Evolutionary conservation across 1,139 yeast genomes (phyloP).

Genomic region (Pichia sp.): DNA sequence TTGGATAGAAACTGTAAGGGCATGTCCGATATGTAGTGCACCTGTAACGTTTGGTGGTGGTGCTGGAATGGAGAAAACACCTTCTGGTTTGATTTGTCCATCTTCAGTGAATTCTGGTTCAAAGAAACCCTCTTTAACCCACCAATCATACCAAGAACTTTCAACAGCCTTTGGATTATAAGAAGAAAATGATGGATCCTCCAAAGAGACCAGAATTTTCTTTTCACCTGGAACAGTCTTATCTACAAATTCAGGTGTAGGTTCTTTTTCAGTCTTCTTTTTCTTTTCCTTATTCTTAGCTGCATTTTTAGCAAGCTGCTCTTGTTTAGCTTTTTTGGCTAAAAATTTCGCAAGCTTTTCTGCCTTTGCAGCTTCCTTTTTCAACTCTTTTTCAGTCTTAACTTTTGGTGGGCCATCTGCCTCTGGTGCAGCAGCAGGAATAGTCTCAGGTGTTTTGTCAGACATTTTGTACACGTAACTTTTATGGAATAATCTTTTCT

Average conservation of each 20-base stretch:
- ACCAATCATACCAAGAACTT: conserved; percentile 97
- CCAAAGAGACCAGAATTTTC: conserved; percentile 75
- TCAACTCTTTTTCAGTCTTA: conserved; percentile 71
- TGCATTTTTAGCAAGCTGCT: conserved; percentile 35
- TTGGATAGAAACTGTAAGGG: conserved; percentile 90
- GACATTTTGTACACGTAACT: conserved; percentile 9
- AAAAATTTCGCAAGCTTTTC: conserved; percentile 92
- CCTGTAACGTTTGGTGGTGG: conserved; percentile 99
- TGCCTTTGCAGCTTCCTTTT: conserved; percentile 93
- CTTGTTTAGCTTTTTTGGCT: conserved; percentile 85
- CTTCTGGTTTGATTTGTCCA: conserved; percentile 75
- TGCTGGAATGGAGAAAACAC: conserved; percentile 84
- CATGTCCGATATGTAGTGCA: conserved; percentile 98
- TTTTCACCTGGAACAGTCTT: conserved; percentile 83
- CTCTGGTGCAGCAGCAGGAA: conserved; percentile 1
- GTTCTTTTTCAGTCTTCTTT: conserved; percentile 68
- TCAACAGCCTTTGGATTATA: conserved; percentile 91
- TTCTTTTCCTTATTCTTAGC: conserved; percentile 39
- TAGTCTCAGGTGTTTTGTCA: conserved; percentile 7
- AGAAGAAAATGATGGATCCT: conserved; percentile 90
- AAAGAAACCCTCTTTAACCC: conserved; percentile 83
- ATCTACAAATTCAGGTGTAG: conserved; percentile 70
- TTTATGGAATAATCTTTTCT: too few relatives aligned
- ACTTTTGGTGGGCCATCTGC: conserved; percentile 9
- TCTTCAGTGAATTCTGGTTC: conserved; percentile 75